These are phyloP conservation scores for Acer saccharum DNA, from an alignment of 345 rosid species.

Conservation along the genomic window DNA sequence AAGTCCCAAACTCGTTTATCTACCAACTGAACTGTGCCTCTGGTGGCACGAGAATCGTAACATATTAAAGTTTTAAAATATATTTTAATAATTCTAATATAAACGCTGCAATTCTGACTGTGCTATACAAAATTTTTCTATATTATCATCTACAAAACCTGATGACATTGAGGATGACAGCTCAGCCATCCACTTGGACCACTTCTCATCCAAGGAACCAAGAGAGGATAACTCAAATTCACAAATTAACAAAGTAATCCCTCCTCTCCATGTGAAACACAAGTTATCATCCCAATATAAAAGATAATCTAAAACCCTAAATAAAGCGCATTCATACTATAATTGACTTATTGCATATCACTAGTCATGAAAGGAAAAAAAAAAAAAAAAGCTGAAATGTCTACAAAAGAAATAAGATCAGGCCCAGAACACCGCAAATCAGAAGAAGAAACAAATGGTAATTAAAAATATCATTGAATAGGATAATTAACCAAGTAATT, in stretches of 20 bases:
- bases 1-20: too few relatives aligned
- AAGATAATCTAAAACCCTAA: background rate
- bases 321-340: background rate
- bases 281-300: background rate
- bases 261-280: background rate
- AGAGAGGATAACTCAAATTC: slow-evolving; percentile 76
- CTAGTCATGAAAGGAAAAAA: background rate
- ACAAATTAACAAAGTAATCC: slow-evolving; percentile 5
- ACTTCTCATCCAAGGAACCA: slow-evolving; percentile 91
- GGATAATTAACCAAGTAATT: background rate
- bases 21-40: too few relatives aligned
- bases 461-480: background rate
- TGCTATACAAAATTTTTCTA: too few relatives aligned
- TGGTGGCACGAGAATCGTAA: too few relatives aligned
- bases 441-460: background rate
- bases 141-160: slow-evolving; percentile 71
- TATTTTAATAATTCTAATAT: too few relatives aligned
- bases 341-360: background rate
- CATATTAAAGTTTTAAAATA: too few relatives aligned
- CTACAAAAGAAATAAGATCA: background rate
- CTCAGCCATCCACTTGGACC: slow-evolving; percentile 59
- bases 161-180: slow-evolving; percentile 81
- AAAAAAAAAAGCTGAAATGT: background rate
- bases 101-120: too few relatives aligned
- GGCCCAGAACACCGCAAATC: background rate